Conservation (phyloP, 352 stramenopile genomes). For the Aphanomyces euteiches region DNA sequence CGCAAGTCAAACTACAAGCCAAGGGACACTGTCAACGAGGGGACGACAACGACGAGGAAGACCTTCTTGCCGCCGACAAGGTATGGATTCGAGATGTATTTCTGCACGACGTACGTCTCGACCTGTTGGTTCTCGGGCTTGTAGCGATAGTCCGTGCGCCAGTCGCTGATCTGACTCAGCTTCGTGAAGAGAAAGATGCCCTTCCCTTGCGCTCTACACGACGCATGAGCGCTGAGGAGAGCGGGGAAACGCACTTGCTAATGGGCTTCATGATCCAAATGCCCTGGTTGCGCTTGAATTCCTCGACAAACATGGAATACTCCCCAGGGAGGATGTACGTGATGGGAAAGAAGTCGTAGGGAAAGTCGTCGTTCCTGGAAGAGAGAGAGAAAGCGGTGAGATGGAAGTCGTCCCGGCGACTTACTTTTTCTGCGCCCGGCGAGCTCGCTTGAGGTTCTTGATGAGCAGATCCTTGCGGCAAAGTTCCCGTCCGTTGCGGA, state of each 20-base stretch:
- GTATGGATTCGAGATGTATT: slow-evolving; percentile 92
- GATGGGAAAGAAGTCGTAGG: slow-evolving; percentile 89
- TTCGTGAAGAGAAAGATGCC: slow-evolving; percentile 95
- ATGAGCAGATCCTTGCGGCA: slow-evolving; percentile 93
- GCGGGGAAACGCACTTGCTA: slow-evolving; percentile 57
- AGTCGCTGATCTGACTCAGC: slow-evolving; percentile 91
- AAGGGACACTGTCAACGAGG: slow-evolving; percentile 6
- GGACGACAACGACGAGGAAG: background rate
- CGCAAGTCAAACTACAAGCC: slow-evolving; percentile 83
- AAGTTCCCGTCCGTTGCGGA: slow-evolving; percentile 79
- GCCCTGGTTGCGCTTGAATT: slow-evolving; percentile 88
- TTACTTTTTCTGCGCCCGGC: slow-evolving; percentile 26
- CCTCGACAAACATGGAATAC: slow-evolving; percentile 93
- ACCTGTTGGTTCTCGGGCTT: slow-evolving; percentile 72
- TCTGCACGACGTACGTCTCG: slow-evolving; percentile 92
- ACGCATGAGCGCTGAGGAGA: too few relatives aligned
- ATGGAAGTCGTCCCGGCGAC: too few relatives aligned
- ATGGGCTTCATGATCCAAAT: slow-evolving; percentile 98
- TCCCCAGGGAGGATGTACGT: slow-evolving; percentile 93
- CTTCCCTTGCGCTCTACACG: slow-evolving; percentile 70
- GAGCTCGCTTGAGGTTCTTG: slow-evolving; percentile 91
- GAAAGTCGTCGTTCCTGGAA: slow-evolving; percentile 29
- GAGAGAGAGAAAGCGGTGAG: background rate
- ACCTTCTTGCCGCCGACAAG: slow-evolving; percentile 92
- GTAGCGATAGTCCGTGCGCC: slow-evolving; percentile 86